These are phyloP conservation scores for Metschnikowia sp. DNA, from an alignment of 805 yeast genomes.

Conservation along the genomic window DNA sequence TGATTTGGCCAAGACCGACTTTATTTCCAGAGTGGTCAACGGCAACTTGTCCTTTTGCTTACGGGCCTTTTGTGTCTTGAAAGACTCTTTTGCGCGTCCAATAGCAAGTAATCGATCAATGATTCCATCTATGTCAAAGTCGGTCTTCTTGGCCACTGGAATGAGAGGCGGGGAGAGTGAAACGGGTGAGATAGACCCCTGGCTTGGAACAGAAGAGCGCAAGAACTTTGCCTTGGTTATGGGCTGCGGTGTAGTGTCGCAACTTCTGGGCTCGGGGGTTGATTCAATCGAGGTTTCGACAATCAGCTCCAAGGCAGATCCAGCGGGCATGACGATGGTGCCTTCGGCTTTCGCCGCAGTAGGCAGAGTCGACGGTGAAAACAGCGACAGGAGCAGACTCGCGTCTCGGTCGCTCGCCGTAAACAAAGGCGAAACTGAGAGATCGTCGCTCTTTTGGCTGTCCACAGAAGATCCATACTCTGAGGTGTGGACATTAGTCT, in stretches of 20 bases:
- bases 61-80: conserved; percentile 13
- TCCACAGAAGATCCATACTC: conserved; percentile 39
- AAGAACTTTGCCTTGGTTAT: conserved; percentile 7
- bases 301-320: conserved; percentile 20
- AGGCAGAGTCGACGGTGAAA: conserved; percentile 20
- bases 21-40: conserved; percentile 51
- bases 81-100: conserved; percentile 30
- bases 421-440: conserved; percentile 34
- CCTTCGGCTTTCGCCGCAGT: conserved; percentile 5
- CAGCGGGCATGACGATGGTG: conserved; percentile 6
- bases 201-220: neutral
- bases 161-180: conserved; percentile 24
- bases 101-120: conserved; percentile 57
- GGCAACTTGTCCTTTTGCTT: conserved; percentile 45
- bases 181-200: conserved; percentile 12
- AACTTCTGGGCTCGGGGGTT: conserved; percentile 15
- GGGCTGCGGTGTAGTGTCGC: conserved; percentile 1
- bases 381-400: conserved; percentile 38
- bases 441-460: conserved; percentile 35
- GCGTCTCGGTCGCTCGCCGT: conserved; percentile 31
- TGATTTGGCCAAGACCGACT: conserved; percentile 53
- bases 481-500: neutral
- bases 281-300: conserved; percentile 21
- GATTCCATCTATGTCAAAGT: conserved; percentile 58
- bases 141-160: conserved; percentile 19